Conservation (phyloP, 2,329 filamentous ascomycete species). For the Sporothrix luriei region DNA sequence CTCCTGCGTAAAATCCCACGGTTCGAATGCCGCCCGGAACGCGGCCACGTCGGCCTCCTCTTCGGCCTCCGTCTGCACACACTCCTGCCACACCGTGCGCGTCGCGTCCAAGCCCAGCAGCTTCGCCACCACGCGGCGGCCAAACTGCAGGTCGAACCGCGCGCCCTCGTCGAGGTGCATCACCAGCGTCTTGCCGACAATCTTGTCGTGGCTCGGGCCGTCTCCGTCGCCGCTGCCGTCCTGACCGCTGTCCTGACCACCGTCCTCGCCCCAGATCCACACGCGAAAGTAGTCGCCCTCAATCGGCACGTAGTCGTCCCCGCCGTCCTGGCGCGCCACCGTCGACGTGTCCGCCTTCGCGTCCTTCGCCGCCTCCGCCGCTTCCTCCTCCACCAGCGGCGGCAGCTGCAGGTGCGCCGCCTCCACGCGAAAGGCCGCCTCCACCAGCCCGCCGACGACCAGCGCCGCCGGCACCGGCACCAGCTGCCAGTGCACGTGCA, state of each 20-base stretch:
- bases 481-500: conserved; percentile 94
- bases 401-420: conserved; percentile 72
- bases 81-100: conserved; percentile 83
- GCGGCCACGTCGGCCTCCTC: conserved; percentile 75
- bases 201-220: conserved; percentile 39
- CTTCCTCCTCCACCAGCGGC: conserved; percentile 50
- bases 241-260: conserved; percentile 35
- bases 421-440: conserved; percentile 85
- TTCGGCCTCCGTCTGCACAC: conserved; percentile 73
- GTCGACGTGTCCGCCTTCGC: not conserved
- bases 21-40: conserved; percentile 80
- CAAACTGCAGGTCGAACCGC: conserved; percentile 89
- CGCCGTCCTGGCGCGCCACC: conserved; percentile 48
- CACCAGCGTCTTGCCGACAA: conserved; percentile 69
- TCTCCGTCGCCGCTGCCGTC: too few species aligned
- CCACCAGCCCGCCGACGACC: conserved; percentile 72
- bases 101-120: conserved; percentile 72
- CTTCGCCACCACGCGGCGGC: conserved; percentile 83
- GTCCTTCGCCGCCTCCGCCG: too few species aligned
- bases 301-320: conserved; percentile 54
- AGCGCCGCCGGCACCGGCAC: conserved; percentile 72
- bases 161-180: conserved; percentile 71
- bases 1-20: conserved; percentile 75
- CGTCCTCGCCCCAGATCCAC: conserved; percentile 70
- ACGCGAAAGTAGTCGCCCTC: conserved; percentile 74